Percentiles rank a stretch among this genome's conserved stretches.
Evolutionary conservation across 2,329 filamentous ascomycete species (phyloP).

Genomic region (Penicillium decumbens): DNA sequence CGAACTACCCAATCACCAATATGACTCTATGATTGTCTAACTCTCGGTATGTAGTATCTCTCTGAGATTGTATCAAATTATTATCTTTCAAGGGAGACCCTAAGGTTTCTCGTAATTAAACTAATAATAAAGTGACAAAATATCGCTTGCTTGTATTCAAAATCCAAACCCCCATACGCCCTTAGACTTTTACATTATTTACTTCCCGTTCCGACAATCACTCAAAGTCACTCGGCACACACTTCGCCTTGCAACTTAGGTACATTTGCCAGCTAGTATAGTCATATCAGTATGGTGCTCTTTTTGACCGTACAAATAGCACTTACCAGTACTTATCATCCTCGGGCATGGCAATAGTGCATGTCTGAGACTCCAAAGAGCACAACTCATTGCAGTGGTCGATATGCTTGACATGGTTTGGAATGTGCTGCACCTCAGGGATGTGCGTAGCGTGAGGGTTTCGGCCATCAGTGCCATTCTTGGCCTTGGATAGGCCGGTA

Average conservation of each 20-base stretch:
- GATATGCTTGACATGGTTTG: conserved; percentile 11
- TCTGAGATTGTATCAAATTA: too few species aligned
- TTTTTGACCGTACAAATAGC: too few species aligned
- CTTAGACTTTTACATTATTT: not conserved
- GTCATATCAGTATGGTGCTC: not conserved
- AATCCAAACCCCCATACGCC: not conserved
- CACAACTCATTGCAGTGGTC: conserved; percentile 25
- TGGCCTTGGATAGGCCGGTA: conserved; percentile 6
- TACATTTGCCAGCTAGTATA: conserved; percentile 18
- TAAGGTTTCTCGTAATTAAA: too few species aligned
- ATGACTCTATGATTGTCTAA: too few species aligned
- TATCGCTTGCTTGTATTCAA: not conserved
- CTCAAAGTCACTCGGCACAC: conserved; percentile 14
- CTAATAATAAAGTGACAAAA: too few species aligned
- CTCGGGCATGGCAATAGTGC: conserved; percentile 22
- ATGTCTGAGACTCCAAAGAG: conserved; percentile 23
- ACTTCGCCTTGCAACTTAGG: conserved; percentile 17
- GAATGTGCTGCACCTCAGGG: not conserved
- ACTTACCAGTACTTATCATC: conserved; percentile 28
- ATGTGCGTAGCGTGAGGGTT: not conserved
- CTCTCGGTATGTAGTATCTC: too few species aligned
- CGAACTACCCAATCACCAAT: too few species aligned
- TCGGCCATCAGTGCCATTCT: conserved; percentile 1
- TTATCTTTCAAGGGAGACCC: too few species aligned
- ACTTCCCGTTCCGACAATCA: not conserved